Percentiles rank a stretch among this genome's conserved stretches.
Evolutionary conservation across 805 yeast species (phyloP).

Genomic region (Starmerella geochares): DNA sequence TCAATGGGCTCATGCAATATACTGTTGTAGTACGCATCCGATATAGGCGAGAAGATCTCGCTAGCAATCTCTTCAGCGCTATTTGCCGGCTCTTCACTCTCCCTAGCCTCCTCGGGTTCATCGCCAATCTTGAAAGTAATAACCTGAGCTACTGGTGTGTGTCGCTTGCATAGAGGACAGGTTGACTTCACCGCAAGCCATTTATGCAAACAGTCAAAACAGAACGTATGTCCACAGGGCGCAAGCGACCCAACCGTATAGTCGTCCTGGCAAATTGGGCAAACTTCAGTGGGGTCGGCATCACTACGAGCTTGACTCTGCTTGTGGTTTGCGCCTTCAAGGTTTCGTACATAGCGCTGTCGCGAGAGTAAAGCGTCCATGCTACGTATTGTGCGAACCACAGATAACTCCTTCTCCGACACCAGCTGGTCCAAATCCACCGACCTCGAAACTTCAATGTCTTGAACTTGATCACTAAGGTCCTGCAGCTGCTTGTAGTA

Average conservation of each 20-base stretch:
- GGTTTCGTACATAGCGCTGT: constrained; percentile 24
- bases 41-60: constrained; percentile 27
- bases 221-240: constrained; percentile 86
- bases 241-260: constrained; percentile 72
- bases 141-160: neutral
- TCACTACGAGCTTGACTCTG: constrained; percentile 1
- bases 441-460: constrained; percentile 34
- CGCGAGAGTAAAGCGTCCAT: constrained; percentile 17
- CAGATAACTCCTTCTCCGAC: constrained; percentile 22
- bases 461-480: constrained; percentile 70
- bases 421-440: constrained; percentile 25
- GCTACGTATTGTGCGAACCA: constrained; percentile 6
- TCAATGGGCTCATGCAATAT: constrained; percentile 36
- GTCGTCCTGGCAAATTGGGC: constrained; percentile 67
- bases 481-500: constrained; percentile 79
- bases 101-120: neutral
- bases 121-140: constrained; percentile 5
- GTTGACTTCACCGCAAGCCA: constrained; percentile 53
- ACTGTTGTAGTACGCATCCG: constrained; percentile 26
- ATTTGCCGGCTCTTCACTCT: neutral
- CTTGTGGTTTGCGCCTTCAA: constrained; percentile 12
- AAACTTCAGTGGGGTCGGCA: constrained; percentile 27
- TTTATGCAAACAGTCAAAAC: constrained; percentile 63
- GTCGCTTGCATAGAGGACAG: constrained; percentile 77
- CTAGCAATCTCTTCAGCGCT: neutral